Percentiles rank a stretch among this genome's conserved stretches.
These are phyloP conservation scores for Cytospora paraplurivora DNA, from an alignment of 2,329 filamentous ascomycete genomes.

Conservation along the genomic window DNA sequence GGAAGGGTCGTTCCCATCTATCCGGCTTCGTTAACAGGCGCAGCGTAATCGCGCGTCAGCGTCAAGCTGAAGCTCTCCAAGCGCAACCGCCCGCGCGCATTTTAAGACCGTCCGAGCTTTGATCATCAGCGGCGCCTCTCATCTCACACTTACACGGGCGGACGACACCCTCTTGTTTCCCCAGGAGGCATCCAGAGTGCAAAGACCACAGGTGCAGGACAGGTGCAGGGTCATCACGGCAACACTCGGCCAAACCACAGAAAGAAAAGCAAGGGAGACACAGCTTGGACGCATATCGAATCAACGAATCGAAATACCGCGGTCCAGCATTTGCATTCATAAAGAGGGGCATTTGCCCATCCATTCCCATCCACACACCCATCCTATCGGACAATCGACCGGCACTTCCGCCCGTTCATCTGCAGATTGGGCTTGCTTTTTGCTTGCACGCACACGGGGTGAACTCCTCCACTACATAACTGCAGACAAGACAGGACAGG, in stretches of 20 bases:
- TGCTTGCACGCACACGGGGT: neutral
- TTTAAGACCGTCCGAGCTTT: conserved; percentile 24
- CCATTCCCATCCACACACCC: conserved; percentile 6
- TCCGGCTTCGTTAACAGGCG: conserved; percentile 40
- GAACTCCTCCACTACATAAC: neutral
- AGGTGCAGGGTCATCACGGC: conserved; percentile 15
- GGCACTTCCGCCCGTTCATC: conserved; percentile 20
- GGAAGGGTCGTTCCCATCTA: neutral
- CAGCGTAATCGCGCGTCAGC: conserved; percentile 51
- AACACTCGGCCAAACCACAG: conserved; percentile 4
- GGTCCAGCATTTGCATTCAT: neutral
- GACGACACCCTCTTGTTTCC: neutral
- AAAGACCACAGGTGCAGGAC: conserved; percentile 6
- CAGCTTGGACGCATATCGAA: conserved; percentile 15
- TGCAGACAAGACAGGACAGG: conserved; percentile 1
- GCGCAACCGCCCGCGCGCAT: conserved; percentile 37
- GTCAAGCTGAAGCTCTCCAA: conserved; percentile 34
- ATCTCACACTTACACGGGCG: neutral
- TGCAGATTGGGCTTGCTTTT: conserved; percentile 16
- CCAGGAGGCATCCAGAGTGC: neutral
- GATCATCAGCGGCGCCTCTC: conserved; percentile 15
- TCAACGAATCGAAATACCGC: conserved; percentile 14
- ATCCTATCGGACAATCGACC: conserved; percentile 18
- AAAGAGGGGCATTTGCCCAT: conserved; percentile 20
- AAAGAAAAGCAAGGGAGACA: conserved; percentile 8